Evolutionary conservation across 352 stramenopile genomes (phyloP).

Genomic region (Thalassiosira ordinaria): DNA sequence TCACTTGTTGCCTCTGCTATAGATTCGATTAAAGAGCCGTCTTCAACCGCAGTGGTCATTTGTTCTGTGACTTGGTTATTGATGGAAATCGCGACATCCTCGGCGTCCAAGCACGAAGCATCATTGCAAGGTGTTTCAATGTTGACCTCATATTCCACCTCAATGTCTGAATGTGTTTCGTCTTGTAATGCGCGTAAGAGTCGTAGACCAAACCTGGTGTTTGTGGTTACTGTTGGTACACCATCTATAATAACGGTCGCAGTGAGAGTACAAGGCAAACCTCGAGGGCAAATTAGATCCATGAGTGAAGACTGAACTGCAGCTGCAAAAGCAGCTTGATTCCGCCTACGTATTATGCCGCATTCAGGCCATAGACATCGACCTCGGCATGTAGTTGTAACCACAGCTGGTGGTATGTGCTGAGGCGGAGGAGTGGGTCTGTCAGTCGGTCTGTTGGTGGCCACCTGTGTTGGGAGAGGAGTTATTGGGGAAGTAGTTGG

Average conservation of each 20-base stretch:
- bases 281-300: background rate
- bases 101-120: background rate
- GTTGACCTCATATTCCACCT: conserved; percentile 8
- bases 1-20: background rate
- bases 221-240: no score
- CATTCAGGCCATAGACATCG: no score
- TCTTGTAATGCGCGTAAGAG: background rate
- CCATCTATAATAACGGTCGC: background rate
- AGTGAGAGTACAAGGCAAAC: background rate
- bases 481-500: no score
- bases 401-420: no score
- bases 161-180: background rate
- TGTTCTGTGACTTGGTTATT: background rate
- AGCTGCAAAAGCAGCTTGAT: background rate
- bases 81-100: background rate
- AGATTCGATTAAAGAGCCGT: background rate
- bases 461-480: no score
- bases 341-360: no score
- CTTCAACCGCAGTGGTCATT: background rate
- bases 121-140: conserved; percentile 5
- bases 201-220: background rate
- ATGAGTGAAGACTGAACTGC: background rate
- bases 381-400: no score
- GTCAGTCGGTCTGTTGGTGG: no score
- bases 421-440: no score